phyloP scores from a whole-genome alignment of 2,329 filamentous ascomycete species.

The Macrophomina pseudophaseolina region DNA sequence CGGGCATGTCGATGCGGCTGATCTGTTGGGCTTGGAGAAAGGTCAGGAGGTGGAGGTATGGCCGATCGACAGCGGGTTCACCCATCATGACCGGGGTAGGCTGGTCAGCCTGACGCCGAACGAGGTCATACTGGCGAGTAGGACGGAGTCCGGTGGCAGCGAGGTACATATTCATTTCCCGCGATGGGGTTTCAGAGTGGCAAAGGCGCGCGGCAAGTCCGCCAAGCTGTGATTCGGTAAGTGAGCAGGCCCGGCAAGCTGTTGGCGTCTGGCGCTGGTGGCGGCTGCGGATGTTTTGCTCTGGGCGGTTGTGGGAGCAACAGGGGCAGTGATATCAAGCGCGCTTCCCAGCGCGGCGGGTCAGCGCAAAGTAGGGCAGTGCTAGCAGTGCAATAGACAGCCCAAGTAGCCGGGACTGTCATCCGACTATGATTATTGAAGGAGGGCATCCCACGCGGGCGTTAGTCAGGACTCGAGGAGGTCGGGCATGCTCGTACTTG shows the following conservation, averaged over 20 bases:
- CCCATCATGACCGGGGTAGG: constrained; percentile 36
- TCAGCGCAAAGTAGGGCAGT: constrained; percentile 17
- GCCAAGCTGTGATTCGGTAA: constrained; percentile 8
- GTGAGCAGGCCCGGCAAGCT: background rate
- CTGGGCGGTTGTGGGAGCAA: constrained; percentile 17
- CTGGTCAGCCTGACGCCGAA: constrained; percentile 36
- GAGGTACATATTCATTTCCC: constrained; percentile 35
- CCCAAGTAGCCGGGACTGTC: background rate
- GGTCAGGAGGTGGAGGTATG: constrained; percentile 59
- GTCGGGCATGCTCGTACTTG: background rate
- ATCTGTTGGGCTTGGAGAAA: constrained; percentile 59
- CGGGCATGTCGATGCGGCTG: constrained; percentile 52
- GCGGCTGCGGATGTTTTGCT: constrained; percentile 8
- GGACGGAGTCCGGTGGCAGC: constrained; percentile 22
- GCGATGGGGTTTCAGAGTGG: constrained; percentile 36
- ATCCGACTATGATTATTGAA: constrained; percentile 10
- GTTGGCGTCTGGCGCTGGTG: constrained; percentile 1
- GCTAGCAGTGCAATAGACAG: constrained; percentile 5
- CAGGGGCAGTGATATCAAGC: constrained; percentile 12
- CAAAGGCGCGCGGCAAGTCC: constrained; percentile 23
- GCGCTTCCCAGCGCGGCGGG: background rate
- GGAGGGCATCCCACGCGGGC: constrained; percentile 11
- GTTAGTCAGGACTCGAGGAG: constrained; percentile 18
- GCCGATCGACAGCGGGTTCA: constrained; percentile 40
- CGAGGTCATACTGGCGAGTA: constrained; percentile 36